These are phyloP conservation scores for Trichomonascaceae sp. DNA, from an alignment of 1,139 yeast genomes.

Conservation along the genomic window DNA sequence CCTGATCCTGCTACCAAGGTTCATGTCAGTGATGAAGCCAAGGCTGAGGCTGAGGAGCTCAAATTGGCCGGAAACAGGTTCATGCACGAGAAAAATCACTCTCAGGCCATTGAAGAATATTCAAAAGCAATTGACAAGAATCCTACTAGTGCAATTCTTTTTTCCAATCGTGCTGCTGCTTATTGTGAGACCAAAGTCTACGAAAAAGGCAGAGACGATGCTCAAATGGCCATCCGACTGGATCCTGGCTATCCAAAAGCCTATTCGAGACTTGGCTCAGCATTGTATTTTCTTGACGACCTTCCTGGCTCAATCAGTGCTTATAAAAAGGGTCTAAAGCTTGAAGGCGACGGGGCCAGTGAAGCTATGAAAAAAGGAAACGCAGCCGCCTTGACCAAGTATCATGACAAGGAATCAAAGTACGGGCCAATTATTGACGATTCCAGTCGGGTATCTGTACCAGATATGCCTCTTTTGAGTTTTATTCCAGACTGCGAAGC, in stretches of 20 bases:
- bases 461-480: no score
- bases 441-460: no score
- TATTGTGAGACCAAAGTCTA: slow-evolving; percentile 53
- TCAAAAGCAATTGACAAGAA: slow-evolving; percentile 34
- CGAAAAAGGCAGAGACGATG: slow-evolving; percentile 52
- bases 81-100: slow-evolving; percentile 34
- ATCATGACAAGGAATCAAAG: no score
- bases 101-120: slow-evolving; percentile 32
- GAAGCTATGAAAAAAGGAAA: slow-evolving; percentile 91
- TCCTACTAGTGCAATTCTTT: slow-evolving; percentile 39
- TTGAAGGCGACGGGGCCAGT: slow-evolving; percentile 77
- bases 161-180: slow-evolving; percentile 78
- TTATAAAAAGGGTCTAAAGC: slow-evolving; percentile 76
- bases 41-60: slow-evolving; percentile 25
- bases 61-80: slow-evolving; percentile 35
- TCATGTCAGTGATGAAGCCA: slow-evolving; percentile 35
- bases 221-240: slow-evolving; percentile 28
- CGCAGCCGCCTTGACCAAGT: slow-evolving; percentile 61
- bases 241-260: slow-evolving; percentile 33
- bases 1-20: slow-evolving; percentile 32
- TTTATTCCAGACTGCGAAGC: no score
- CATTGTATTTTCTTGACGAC: slow-evolving; percentile 78
- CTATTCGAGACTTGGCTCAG: slow-evolving; percentile 44
- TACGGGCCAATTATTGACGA: no score
- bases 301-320: slow-evolving; percentile 87